phyloP scores from a whole-genome alignment of 495 filamentous ascomycete genomes.

The Talaromyces adpressus region DNA sequence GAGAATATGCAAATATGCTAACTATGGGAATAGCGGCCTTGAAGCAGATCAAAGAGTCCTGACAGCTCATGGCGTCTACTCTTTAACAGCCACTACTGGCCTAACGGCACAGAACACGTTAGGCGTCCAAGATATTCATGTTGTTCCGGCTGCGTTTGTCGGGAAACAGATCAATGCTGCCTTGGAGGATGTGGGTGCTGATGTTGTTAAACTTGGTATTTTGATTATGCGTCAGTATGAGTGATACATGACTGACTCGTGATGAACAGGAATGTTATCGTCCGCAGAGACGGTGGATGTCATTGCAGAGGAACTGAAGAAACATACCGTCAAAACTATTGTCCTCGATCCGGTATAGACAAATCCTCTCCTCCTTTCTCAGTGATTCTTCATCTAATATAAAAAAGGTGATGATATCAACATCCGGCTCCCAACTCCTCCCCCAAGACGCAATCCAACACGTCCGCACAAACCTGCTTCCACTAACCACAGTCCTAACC shows the following conservation, averaged over 20 bases:
- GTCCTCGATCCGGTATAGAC: conserved; percentile 76
- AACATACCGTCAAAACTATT: conserved; percentile 51
- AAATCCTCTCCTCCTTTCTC: conserved; percentile 1
- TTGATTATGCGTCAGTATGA: no score
- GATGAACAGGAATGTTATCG: conserved; percentile 76
- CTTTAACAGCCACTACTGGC: conserved; percentile 93
- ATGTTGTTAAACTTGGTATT: conserved; percentile 87
- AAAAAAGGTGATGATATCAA: conserved; percentile 83
- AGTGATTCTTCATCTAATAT: conserved; percentile 7
- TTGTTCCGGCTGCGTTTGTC: conserved; percentile 71
- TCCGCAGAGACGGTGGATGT: conserved; percentile 68
- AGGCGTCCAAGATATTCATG: conserved; percentile 75
- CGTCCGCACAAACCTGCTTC: conserved; percentile 63
- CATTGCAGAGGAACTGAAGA: conserved; percentile 59
- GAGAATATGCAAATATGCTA: conserved; percentile 5
- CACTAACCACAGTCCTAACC: conserved; percentile 71
- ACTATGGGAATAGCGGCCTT: conserved; percentile 56
- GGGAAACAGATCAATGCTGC: conserved; percentile 77
- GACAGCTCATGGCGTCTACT: conserved; percentile 85
- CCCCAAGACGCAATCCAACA: conserved; percentile 59
- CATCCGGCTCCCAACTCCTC: conserved; percentile 70
- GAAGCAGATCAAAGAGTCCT: conserved; percentile 96
- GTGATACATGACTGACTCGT: background rate
- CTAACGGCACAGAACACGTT: conserved; percentile 91
- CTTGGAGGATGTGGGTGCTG: conserved; percentile 74